phyloP scores from a whole-genome alignment of 257 asterid genomes.

The Fraxinus americana region DNA sequence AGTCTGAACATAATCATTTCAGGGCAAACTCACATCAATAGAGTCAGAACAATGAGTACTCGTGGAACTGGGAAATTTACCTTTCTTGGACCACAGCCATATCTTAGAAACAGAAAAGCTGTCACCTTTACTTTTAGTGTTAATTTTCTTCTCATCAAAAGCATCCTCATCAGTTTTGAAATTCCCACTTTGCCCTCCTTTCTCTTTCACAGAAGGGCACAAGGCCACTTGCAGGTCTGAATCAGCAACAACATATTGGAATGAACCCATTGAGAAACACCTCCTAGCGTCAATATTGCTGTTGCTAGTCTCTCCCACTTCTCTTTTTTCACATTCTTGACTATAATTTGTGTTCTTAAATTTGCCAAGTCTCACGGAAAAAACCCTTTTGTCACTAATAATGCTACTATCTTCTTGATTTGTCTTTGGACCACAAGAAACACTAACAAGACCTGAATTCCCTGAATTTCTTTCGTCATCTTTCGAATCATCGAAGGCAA shows the following conservation, averaged over 20 bases:
- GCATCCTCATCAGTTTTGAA: conserved; percentile 47
- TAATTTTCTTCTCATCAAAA: conserved; percentile 65
- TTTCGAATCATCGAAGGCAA: conserved; percentile 51
- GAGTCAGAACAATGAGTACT: conserved; percentile 45
- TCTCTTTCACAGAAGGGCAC: conserved; percentile 39
- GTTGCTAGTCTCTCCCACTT: conserved; percentile 75
- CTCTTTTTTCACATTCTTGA: conserved; percentile 40
- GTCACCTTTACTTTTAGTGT: conserved; percentile 75
- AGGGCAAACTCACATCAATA: conserved; percentile 46
- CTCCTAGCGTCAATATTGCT: conserved; percentile 79
- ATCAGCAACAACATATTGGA: conserved; percentile 86
- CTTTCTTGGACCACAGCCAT: conserved; percentile 95
- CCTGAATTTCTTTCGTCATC: conserved; percentile 50
- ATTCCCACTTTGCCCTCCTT: conserved; percentile 56
- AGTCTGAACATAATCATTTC: conserved; percentile 29
- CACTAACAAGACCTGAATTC: conserved; percentile 26
- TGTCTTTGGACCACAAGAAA: conserved; percentile 37
- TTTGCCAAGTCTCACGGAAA: conserved; percentile 88
- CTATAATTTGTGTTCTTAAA: conserved; percentile 42
- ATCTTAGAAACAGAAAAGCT: conserved; percentile 98
- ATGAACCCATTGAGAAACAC: conserved; percentile 96
- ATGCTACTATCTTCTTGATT: conserved; percentile 34
- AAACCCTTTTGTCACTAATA: conserved; percentile 66
- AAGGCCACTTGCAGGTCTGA: conserved; percentile 80
- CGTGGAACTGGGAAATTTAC: conserved; percentile 52